Evolutionary conservation across 2,329 filamentous ascomycete species (phyloP).

Genomic region (Xylariales sp.): DNA sequence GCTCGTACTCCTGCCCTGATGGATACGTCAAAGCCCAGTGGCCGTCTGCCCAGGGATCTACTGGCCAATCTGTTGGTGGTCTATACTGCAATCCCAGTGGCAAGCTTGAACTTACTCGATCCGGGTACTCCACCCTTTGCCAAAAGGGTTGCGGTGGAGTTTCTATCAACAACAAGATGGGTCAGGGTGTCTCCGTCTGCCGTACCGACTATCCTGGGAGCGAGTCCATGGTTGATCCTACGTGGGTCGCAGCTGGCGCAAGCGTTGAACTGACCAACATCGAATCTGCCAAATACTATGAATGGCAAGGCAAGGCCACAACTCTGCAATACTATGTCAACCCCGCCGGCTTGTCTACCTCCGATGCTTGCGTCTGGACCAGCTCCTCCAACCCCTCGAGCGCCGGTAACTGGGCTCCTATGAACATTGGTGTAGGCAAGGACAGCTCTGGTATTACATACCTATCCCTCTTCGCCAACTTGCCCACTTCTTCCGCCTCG

Average conservation of each 20-base stretch:
- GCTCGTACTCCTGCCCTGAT: slow-evolving; percentile 88
- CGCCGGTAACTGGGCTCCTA: slow-evolving; percentile 80
- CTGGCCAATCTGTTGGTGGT: slow-evolving; percentile 83
- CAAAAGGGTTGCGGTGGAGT: slow-evolving; percentile 67
- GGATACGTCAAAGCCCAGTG: slow-evolving; percentile 94
- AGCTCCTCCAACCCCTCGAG: slow-evolving; percentile 43
- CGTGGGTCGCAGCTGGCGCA: slow-evolving; percentile 56
- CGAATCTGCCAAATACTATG: slow-evolving; percentile 67
- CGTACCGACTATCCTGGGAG: slow-evolving; percentile 95
- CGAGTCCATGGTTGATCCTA: slow-evolving; percentile 81
- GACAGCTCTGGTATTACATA: slow-evolving; percentile 62
- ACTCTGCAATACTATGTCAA: slow-evolving; percentile 95
- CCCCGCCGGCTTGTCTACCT: slow-evolving; percentile 62
- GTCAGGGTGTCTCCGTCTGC: slow-evolving; percentile 68
- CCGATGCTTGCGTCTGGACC: slow-evolving; percentile 74
- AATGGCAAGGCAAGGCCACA: slow-evolving; percentile 69
- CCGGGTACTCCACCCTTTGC: slow-evolving; percentile 66
- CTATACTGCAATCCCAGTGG: slow-evolving; percentile 71
- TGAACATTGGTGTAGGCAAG: slow-evolving; percentile 79
- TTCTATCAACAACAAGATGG: slow-evolving; percentile 70
- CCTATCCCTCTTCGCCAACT: slow-evolving; percentile 81
- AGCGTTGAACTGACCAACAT: slow-evolving; percentile 70
- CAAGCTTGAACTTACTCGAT: slow-evolving; percentile 74
- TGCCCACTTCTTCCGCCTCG: slow-evolving; percentile 63
- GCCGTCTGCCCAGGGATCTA: slow-evolving; percentile 72